Percentiles rank a stretch among this genome's conserved stretches.
phyloP scores from a whole-genome alignment of 148 eudicot species.

The Rhododendron molle region DNA sequence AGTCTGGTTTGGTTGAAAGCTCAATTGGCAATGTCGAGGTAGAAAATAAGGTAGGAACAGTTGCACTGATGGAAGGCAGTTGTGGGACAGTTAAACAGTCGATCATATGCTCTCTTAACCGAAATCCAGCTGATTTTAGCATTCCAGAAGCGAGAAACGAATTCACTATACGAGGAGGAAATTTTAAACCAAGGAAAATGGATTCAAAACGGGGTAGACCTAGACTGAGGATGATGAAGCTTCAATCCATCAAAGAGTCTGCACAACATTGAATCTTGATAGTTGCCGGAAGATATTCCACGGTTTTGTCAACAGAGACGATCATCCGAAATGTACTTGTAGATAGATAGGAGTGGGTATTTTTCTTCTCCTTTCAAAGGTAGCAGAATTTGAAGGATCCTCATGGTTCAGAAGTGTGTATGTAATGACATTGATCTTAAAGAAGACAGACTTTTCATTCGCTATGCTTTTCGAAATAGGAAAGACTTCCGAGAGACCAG shows the following conservation, averaged over 20 bases:
- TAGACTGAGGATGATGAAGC: constrained; percentile 11
- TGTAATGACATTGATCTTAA: neutral
- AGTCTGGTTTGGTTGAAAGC: neutral
- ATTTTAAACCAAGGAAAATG: neutral
- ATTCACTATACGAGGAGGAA: constrained; percentile 12
- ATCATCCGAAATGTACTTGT: too few species aligned
- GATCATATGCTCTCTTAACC: constrained; percentile 13
- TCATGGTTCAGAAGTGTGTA: neutral
- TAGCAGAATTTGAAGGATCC: neutral
- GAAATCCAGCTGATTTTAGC: constrained; percentile 23
- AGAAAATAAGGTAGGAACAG: neutral
- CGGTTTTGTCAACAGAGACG: neutral
- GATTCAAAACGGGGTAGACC: constrained; percentile 13
- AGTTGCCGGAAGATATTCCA: neutral
- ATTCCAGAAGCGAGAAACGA: constrained; percentile 14
- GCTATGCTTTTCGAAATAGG: neutral
- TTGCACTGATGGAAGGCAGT: neutral
- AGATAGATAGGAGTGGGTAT: neutral
- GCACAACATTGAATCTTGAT: constrained; percentile 4
- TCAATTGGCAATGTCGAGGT: neutral
- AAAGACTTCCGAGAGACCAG: neutral
- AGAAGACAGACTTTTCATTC: neutral
- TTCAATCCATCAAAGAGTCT: constrained; percentile 4
- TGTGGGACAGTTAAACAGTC: neutral
- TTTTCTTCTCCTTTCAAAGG: neutral